These are phyloP conservation scores for Parascedosporium putredinis DNA, from an alignment of 2,329 filamentous ascomycete species.

Conservation along the genomic window DNA sequence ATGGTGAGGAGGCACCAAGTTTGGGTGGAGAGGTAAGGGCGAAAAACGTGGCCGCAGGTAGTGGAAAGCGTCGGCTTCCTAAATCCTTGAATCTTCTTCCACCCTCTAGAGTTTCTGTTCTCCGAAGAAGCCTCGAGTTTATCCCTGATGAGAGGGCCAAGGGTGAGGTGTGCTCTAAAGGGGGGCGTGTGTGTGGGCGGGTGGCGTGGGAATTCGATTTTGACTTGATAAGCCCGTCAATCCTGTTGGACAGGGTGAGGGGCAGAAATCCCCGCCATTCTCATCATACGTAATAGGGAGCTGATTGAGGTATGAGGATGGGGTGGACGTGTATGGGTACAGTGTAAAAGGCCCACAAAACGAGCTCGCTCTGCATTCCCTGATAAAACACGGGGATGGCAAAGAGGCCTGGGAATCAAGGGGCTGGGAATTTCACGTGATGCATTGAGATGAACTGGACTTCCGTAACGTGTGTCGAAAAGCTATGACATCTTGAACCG, in stretches of 20 bases:
- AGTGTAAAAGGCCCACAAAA: neutral
- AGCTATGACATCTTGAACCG: too few relatives aligned
- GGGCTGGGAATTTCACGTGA: neutral
- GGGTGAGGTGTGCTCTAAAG: too few relatives aligned
- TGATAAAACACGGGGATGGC: too few relatives aligned
- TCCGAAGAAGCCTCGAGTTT: too few relatives aligned
- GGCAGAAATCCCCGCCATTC: neutral
- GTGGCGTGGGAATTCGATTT: neutral
- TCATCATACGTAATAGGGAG: constrained; percentile 3
- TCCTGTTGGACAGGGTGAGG: neutral
- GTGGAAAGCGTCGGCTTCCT: too few relatives aligned
- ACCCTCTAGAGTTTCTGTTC: too few relatives aligned
- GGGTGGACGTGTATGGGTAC: neutral
- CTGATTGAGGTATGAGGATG: too few relatives aligned
- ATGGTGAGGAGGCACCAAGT: neutral
- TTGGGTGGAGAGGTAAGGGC: neutral
- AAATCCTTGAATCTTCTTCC: too few relatives aligned
- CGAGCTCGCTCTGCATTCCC: neutral
- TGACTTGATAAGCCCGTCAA: neutral
- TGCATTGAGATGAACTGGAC: neutral
- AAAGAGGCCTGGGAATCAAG: neutral
- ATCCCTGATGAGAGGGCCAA: too few relatives aligned
- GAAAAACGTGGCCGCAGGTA: too few relatives aligned
- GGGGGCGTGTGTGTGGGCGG: neutral
- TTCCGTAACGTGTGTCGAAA: too few relatives aligned